Evolutionary conservation across 2,329 filamentous ascomycete genomes (phyloP).

Genomic region (Trichoderma brevicompactum): DNA sequence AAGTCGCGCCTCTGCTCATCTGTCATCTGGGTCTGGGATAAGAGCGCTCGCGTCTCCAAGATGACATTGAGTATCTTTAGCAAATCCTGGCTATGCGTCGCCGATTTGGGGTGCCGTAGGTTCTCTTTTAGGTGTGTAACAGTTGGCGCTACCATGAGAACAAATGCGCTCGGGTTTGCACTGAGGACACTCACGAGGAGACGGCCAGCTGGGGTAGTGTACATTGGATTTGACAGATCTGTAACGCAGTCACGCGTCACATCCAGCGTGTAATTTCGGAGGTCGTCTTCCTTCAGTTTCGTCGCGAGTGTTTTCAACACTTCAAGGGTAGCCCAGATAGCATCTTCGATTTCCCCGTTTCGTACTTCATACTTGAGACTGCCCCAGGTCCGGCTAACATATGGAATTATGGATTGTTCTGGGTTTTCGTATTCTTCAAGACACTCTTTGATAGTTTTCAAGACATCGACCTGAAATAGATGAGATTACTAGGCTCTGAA

Average conservation of each 20-base stretch:
- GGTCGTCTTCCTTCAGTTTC: constrained; percentile 49
- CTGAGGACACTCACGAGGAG: constrained; percentile 57
- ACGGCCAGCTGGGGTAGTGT: constrained; percentile 57
- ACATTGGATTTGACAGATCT: constrained; percentile 58
- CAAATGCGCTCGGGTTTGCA: constrained; percentile 54
- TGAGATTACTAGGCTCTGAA: constrained; percentile 27
- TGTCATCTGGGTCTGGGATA: constrained; percentile 43
- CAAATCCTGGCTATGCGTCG: constrained; percentile 56
- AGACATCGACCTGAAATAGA: constrained; percentile 53
- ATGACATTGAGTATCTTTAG: constrained; percentile 56
- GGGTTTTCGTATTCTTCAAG: constrained; percentile 54
- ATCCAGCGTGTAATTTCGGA: constrained; percentile 52
- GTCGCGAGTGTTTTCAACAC: constrained; percentile 56
- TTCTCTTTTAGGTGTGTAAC: constrained; percentile 56
- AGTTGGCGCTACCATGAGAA: constrained; percentile 51
- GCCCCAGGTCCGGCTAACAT: constrained; percentile 58
- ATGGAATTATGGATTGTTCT: constrained; percentile 53
- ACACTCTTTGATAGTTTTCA: constrained; percentile 60
- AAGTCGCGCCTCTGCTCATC: constrained; percentile 47
- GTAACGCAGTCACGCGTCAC: constrained; percentile 59
- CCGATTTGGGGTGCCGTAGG: constrained; percentile 55
- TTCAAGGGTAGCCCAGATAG: constrained; percentile 59
- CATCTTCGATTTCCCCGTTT: constrained; percentile 63
- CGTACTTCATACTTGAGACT: constrained; percentile 67
- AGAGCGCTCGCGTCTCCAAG: constrained; percentile 51